Base-by-base conservation (phyloP, 768 basidiomycete species). In the Polyporus arcularius region DNA sequence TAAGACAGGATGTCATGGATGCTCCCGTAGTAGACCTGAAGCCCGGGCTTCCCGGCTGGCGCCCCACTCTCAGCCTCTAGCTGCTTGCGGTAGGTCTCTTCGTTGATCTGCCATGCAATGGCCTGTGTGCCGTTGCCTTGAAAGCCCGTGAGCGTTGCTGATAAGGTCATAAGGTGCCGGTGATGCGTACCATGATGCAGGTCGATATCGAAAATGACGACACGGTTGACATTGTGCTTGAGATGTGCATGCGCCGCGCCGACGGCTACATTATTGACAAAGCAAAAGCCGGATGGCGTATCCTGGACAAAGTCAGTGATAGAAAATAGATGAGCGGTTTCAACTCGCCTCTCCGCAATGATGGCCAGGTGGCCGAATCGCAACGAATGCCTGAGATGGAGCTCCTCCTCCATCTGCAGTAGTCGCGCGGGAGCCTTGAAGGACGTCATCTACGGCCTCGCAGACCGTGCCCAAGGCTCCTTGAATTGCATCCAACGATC, bases 41-140 rank as follows among this genome's bases (percentile, higher is more conserved):
- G 80, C 1, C 85, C 83, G 2, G 73, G 72, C 51, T 79, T 80
- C 1, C 63, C 14, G 1, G 72, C 64, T 1, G 69, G 62, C 0
- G 70, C 68, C 4, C 76, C 83, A 31, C 61, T 67, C 64, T 83
- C 82, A 2, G 71, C 72, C 68, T 88, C 86, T 0, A 92, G 80
- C 3, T 80, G 82, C 65, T 87, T 82, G 14, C 86, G 82, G 71
- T 93, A 87, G 0, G 89, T 85, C 63, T 94, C 92, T 68, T 92
- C 92, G 64, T 98, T 98, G 60, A 98, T 88, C 57, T 90, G 86
- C 92, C 94, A 96, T 0, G 81, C 83, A 38, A 98, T 87, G 1
- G 93, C 86, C 72, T 99, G 96, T 0, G 96, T 98, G 2, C 96
- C 96, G 70, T 97, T 96, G 2, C 95, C 94, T 91, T 74, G 18